A percentile compares a stretch with the other conserved stretches of the same genome.
phyloP scores from a whole-genome alignment of 257 asterid genomes.

The Solanum phureja region DNA sequence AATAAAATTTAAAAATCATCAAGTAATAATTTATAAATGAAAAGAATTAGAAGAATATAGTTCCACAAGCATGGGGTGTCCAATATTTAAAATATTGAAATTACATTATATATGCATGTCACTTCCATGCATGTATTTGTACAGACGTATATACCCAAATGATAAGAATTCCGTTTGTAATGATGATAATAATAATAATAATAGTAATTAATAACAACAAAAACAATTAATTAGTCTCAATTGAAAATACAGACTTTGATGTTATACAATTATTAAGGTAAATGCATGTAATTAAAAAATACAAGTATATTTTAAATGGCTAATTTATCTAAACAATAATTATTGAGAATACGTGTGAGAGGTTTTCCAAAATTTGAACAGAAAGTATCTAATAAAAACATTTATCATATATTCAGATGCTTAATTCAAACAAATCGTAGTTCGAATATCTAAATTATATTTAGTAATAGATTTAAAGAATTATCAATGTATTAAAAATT shows the following conservation, averaged over 20 bases:
- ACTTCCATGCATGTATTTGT: background rate
- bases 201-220: background rate
- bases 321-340: too few species aligned
- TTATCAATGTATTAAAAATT: too few species aligned
- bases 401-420: background rate
- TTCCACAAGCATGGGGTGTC: background rate
- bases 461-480: too few species aligned
- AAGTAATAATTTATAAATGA: background rate
- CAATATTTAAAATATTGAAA: background rate
- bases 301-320: accelerated
- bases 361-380: accelerated
- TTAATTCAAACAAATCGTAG: too few species aligned
- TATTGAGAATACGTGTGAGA: too few species aligned
- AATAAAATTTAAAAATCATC: background rate
- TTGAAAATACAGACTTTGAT: background rate
- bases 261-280: too few species aligned
- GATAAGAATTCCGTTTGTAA: background rate
- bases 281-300: background rate
- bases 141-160: background rate
- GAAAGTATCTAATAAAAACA: too few species aligned
- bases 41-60: background rate
- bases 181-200: accelerated
- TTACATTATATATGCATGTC: background rate
- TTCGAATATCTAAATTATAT: too few species aligned
- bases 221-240: background rate